These are phyloP conservation scores for Boletus mariae DNA, from an alignment of 1,284 basidiomycete species.

Conservation along the genomic window DNA sequence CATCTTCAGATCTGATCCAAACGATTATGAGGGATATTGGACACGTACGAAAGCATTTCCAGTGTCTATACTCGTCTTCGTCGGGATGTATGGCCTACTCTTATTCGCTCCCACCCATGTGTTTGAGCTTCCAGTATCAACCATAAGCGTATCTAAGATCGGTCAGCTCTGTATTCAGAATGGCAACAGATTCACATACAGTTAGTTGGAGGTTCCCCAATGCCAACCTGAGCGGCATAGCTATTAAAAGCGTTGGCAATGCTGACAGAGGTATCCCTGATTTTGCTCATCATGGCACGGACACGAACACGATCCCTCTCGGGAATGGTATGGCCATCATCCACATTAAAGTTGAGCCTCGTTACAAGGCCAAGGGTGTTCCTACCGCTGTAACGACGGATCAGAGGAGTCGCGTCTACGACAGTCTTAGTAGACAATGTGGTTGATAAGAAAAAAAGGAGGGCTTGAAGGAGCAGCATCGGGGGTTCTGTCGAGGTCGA, in stretches of 20 bases:
- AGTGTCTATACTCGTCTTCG: slow-evolving; percentile 42
- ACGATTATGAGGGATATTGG: no score
- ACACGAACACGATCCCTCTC: slow-evolving; percentile 22
- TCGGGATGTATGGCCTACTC: slow-evolving; percentile 35
- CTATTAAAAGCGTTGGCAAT: slow-evolving; percentile 19
- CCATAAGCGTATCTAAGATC: slow-evolving; percentile 25
- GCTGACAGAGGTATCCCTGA: neutral
- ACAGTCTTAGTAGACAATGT: no score
- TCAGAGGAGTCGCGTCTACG: no score
- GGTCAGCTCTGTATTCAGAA: neutral
- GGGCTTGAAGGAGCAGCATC: no score
- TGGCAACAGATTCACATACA: slow-evolving; percentile 32
- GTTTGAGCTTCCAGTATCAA: slow-evolving; percentile 37
- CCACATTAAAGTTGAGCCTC: slow-evolving; percentile 1
- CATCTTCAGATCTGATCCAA: neutral
- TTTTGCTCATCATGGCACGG: slow-evolving; percentile 8
- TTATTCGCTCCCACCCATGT: slow-evolving; percentile 37
- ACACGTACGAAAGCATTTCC: slow-evolving; percentile 37
- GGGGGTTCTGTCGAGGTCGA: no score
- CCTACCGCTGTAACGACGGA: no score
- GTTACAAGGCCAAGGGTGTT: slow-evolving; percentile 15
- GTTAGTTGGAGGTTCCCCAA: slow-evolving; percentile 42
- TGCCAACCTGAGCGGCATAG: slow-evolving; percentile 38
- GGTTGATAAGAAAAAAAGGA: no score
- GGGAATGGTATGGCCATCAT: neutral